Conservation (phyloP, 208 protist genomes). For the Jaenimonas drosophilae region DNA sequence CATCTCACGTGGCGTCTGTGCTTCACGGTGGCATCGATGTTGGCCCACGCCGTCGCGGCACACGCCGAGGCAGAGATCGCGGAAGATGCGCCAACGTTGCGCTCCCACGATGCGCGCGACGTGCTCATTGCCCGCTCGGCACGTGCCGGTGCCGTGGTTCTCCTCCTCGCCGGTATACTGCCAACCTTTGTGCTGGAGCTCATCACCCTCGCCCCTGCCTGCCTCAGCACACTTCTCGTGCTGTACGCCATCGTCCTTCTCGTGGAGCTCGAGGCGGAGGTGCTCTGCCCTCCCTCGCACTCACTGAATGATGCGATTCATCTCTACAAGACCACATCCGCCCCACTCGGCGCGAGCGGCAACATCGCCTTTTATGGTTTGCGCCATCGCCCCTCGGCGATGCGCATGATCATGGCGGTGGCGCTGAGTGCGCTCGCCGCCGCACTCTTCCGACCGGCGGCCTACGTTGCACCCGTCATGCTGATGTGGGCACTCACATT, state of each 20-base stretch:
- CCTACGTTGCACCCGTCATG: constrained; percentile 11
- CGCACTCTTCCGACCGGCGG: constrained; percentile 8
- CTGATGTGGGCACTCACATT: constrained; percentile 16
- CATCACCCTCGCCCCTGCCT: constrained; percentile 19
- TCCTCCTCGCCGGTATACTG: constrained; percentile 9
- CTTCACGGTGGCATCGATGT: too few relatives aligned
- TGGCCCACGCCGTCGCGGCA: not conserved
- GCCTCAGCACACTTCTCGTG: constrained; percentile 9
- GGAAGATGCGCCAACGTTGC: not conserved
- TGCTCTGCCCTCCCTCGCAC: constrained; percentile 3
- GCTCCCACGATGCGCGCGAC: not conserved
- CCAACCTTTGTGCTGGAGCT: constrained; percentile 36
- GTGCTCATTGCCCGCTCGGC: constrained; percentile 1
- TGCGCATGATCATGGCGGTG: too few relatives aligned
- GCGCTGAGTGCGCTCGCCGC: constrained; percentile 5
- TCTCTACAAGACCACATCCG: too few relatives aligned
- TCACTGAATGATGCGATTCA: not conserved
- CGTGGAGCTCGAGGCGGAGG: constrained; percentile 12
- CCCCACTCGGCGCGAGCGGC: too few relatives aligned
- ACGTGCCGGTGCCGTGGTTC: constrained; percentile 4
- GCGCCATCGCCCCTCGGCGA: too few relatives aligned
- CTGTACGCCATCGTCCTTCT: constrained; percentile 9
- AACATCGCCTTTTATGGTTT: too few relatives aligned
- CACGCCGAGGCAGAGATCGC: not conserved
- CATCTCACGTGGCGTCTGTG: too few relatives aligned